phyloP scores from a whole-genome alignment of 768 basidiomycete genomes.

The Mycena maculata region DNA sequence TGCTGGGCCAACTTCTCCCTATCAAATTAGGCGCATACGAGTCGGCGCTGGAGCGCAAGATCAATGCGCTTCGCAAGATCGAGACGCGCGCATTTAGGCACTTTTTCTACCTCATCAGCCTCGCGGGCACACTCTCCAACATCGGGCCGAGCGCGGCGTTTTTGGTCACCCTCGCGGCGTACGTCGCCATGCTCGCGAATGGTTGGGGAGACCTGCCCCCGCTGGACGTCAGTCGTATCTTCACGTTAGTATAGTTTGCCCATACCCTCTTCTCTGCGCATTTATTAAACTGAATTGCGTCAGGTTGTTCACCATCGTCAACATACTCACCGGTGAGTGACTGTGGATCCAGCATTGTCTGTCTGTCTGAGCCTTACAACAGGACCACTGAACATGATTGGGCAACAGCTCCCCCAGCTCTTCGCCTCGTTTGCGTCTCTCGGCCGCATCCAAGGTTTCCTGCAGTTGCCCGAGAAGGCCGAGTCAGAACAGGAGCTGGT shows the following conservation, averaged over 20 bases:
- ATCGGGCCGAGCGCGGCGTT: slow-evolving; percentile 20
- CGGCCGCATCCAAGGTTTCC: slow-evolving; percentile 9
- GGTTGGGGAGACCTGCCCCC: slow-evolving; percentile 18
- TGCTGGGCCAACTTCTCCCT: slow-evolving; percentile 25
- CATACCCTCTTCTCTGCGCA: too few relatives aligned
- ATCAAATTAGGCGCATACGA: slow-evolving; percentile 28
- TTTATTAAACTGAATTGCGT: not conserved
- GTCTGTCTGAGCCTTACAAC: not conserved
- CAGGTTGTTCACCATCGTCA: slow-evolving; percentile 8
- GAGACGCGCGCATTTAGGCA: slow-evolving; percentile 14
- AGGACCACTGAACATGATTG: slow-evolving; percentile 15
- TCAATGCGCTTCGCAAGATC: slow-evolving; percentile 17
- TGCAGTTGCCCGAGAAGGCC: slow-evolving; percentile 23
- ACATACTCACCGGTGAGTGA: not conserved
- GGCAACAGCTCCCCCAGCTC: slow-evolving; percentile 10
- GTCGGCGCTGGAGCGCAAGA: not conserved
- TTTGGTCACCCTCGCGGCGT: slow-evolving; percentile 21
- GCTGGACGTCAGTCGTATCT: slow-evolving; percentile 23
- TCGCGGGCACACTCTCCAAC: slow-evolving; percentile 7
- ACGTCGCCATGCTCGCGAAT: slow-evolving; percentile 6
- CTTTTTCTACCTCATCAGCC: slow-evolving; percentile 4
- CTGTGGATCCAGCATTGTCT: too few relatives aligned
- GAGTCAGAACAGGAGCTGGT: not conserved
- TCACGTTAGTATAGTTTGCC: slow-evolving; percentile 2
- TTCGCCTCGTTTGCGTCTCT: slow-evolving; percentile 18